phyloP scores from a whole-genome alignment of 345 rosid genomes.

The Eucalyptus sp. region DNA sequence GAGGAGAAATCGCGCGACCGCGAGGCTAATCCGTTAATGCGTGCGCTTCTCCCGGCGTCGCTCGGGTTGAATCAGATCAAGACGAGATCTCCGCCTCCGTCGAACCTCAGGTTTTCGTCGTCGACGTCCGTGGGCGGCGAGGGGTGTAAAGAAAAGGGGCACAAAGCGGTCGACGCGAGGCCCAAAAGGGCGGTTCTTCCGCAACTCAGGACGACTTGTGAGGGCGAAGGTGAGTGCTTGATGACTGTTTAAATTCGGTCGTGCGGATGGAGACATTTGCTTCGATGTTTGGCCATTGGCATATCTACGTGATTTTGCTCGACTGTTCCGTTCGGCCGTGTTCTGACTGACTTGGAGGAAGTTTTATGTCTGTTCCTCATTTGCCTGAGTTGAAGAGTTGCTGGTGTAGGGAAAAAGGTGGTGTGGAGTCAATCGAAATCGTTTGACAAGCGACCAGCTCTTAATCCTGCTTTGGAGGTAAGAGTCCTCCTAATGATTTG shows the following conservation, averaged over 20 bases:
- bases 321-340: background rate
- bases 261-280: background rate
- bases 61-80: constrained; percentile 68
- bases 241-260: background rate
- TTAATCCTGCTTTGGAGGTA: constrained; percentile 66
- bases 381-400: background rate
- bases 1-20: background rate
- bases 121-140: constrained; percentile 16
- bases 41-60: constrained; percentile 35
- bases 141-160: background rate
- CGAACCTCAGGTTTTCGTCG: constrained; percentile 50
- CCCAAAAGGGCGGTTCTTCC: background rate
- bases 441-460: constrained; percentile 21
- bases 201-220: background rate
- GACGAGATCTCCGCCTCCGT: constrained; percentile 51
- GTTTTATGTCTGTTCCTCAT: background rate
- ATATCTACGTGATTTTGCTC: background rate
- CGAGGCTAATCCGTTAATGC: constrained; percentile 1
- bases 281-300: background rate
- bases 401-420: constrained; percentile 40
- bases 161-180: background rate
- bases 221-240: background rate
- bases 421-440: constrained; percentile 65
- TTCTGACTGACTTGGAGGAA: background rate
- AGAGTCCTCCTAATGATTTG: background rate